Evolutionary conservation across 148 eudicot species (phyloP).

Genomic region (Selenicereus undatus): DNA sequence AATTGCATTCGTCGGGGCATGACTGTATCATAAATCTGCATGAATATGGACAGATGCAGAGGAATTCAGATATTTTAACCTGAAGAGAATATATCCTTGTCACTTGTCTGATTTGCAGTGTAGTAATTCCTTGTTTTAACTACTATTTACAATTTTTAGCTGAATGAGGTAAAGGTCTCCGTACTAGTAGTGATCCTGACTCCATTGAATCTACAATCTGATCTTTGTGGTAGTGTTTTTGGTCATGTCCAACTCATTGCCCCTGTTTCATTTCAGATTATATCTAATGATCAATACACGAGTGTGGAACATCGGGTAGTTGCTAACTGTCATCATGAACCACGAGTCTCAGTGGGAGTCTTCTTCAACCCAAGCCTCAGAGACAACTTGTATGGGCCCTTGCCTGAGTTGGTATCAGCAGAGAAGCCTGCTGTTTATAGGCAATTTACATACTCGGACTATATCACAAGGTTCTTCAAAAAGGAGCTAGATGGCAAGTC

Average conservation of each 20-base stretch:
- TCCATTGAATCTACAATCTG: neutral
- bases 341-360: constrained; percentile 51
- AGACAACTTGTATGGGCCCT: constrained; percentile 49
- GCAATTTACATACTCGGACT: constrained; percentile 37
- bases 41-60: neutral
- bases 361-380: constrained; percentile 50
- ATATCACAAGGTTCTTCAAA: constrained; percentile 42
- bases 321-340: constrained; percentile 36
- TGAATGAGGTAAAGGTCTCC: neutral
- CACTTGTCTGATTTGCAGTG: neutral
- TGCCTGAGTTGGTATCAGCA: constrained; percentile 47
- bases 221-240: neutral
- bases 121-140: neutral
- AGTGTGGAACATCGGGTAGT: constrained; percentile 65
- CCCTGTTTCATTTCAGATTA: constrained; percentile 32
- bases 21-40: neutral
- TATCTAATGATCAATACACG: constrained; percentile 55
- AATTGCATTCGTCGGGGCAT: neutral
- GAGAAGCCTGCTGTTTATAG: constrained; percentile 51
- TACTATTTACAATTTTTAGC: neutral
- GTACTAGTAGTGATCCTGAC: neutral
- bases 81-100: too few species aligned
- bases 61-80: neutral
- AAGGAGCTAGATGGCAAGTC: constrained; percentile 45
- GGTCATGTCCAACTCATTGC: neutral